phyloP scores from a whole-genome alignment of 495 filamentous ascomycete genomes.

The Podospora australis region DNA sequence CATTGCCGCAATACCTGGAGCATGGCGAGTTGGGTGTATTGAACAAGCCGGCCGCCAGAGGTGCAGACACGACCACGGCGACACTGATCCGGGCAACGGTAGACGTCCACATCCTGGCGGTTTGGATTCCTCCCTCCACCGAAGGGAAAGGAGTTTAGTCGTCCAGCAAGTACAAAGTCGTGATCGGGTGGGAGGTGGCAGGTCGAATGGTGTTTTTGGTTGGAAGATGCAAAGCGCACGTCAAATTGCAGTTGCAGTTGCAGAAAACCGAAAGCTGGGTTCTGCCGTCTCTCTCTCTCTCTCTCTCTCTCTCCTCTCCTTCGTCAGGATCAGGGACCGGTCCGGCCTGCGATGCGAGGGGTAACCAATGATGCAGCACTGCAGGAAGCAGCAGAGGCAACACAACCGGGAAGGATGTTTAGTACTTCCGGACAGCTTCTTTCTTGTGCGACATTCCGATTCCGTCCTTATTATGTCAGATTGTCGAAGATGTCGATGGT shows the following conservation, averaged over 20 bases:
- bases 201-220: too few relatives aligned
- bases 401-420: constrained; percentile 14
- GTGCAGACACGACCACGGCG: constrained; percentile 17
- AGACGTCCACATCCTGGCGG: constrained; percentile 17
- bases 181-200: too few relatives aligned
- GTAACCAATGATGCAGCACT: constrained; percentile 5
- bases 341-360: constrained; percentile 7
- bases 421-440: constrained; percentile 20
- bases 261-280: constrained; percentile 1
- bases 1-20: constrained; percentile 38
- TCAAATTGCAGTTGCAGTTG: neutral
- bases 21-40: constrained; percentile 38
- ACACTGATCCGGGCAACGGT: constrained; percentile 11
- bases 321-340: constrained; percentile 3
- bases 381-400: too few relatives aligned
- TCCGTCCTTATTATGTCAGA: neutral
- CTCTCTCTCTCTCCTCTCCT: too few relatives aligned
- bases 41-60: constrained; percentile 26
- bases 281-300: neutral
- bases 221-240: too few relatives aligned
- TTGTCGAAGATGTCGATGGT: neutral
- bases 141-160: too few relatives aligned
- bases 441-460: constrained; percentile 22
- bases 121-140: neutral
- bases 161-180: too few relatives aligned